Conservation (phyloP, 2,329 filamentous ascomycete species). For the Curvularia hawaiiensis region DNA sequence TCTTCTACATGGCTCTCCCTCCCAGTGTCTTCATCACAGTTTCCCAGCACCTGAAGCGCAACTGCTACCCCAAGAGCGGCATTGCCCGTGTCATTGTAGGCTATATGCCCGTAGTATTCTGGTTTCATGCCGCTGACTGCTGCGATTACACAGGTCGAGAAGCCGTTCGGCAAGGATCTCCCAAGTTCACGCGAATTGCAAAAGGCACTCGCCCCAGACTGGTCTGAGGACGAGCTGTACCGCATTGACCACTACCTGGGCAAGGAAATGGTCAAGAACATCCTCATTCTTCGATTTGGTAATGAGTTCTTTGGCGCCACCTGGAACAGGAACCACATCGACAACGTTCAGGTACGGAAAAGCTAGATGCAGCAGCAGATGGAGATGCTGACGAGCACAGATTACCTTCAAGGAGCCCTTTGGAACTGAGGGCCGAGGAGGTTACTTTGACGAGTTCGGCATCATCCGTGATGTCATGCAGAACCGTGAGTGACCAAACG, state of each 20-base stretch:
- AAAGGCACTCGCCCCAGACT: conserved; percentile 93
- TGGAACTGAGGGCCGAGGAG: conserved; percentile 94
- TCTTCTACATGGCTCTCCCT: conserved; percentile 99
- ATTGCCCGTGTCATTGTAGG: conserved; percentile 92
- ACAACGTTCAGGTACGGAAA: conserved; percentile 78
- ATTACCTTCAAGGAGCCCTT: conserved; percentile 99
- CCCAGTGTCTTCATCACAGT: conserved; percentile 98
- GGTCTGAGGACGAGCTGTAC: conserved; percentile 99
- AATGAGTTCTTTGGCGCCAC: conserved; percentile 99
- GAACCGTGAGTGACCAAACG: conserved; percentile 67
- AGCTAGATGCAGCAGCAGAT: neutral
- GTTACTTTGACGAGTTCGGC: conserved; percentile 99
- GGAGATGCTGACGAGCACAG: conserved; percentile 43
- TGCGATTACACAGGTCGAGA: conserved; percentile 75
- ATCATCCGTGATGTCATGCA: conserved; percentile 99
- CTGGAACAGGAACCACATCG: conserved; percentile 99
- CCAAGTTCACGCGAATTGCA: conserved; percentile 93
- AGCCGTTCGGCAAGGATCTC: conserved; percentile 98
- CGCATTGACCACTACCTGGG: conserved; percentile 99
- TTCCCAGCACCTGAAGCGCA: conserved; percentile 94
- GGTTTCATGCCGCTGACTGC: conserved; percentile 22
- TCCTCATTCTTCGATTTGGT: conserved; percentile 94
- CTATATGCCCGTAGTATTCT: conserved; percentile 8
- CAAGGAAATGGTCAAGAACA: conserved; percentile 99
- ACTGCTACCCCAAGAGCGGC: conserved; percentile 91